phyloP scores from a whole-genome alignment of 805 yeast species.

The Pichia californica region DNA sequence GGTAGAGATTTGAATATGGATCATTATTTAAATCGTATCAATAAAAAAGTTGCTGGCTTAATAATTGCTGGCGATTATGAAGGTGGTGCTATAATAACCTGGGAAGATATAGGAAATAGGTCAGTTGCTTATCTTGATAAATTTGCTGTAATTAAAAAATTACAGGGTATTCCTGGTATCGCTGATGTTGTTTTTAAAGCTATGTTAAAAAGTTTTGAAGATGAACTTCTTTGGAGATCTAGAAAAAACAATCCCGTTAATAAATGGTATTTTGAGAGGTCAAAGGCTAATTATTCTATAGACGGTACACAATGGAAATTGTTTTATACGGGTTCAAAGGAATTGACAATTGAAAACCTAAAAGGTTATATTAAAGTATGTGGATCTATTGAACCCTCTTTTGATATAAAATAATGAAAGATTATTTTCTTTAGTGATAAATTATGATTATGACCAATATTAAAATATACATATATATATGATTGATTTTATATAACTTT shows the following conservation, averaged over 20 bases:
- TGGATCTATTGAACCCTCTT: slow-evolving; percentile 52
- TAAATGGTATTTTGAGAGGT: slow-evolving; percentile 95
- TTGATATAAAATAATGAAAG: slow-evolving; percentile 6
- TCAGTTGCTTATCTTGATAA: slow-evolving; percentile 80
- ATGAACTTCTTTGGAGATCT: slow-evolving; percentile 86
- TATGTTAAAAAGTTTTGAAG: slow-evolving; percentile 59
- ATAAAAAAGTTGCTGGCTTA: slow-evolving; percentile 61
- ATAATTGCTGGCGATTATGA: slow-evolving; percentile 92
- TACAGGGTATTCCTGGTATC: slow-evolving; percentile 89
- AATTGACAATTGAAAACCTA: slow-evolving; percentile 30
- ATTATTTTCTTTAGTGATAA: not conserved
- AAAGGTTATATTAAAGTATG: slow-evolving; percentile 49
- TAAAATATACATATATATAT: too few relatives aligned
- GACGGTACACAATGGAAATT: slow-evolving; percentile 33
- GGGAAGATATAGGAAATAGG: slow-evolving; percentile 28
- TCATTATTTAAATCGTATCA: slow-evolving; percentile 61
- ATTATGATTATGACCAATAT: too few relatives aligned
- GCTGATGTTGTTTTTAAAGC: slow-evolving; percentile 91
- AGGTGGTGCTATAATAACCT: slow-evolving; percentile 89
- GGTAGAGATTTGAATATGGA: slow-evolving; percentile 57
- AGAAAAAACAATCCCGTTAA: slow-evolving; percentile 82
- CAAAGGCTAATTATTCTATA: slow-evolving; percentile 58
- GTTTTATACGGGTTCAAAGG: slow-evolving; percentile 34
- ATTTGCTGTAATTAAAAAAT: slow-evolving; percentile 76
- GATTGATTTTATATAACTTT: not conserved